Base-by-base conservation (phyloP, 2,329 filamentous ascomycete species). In the Colletotrichum phormii region DNA sequence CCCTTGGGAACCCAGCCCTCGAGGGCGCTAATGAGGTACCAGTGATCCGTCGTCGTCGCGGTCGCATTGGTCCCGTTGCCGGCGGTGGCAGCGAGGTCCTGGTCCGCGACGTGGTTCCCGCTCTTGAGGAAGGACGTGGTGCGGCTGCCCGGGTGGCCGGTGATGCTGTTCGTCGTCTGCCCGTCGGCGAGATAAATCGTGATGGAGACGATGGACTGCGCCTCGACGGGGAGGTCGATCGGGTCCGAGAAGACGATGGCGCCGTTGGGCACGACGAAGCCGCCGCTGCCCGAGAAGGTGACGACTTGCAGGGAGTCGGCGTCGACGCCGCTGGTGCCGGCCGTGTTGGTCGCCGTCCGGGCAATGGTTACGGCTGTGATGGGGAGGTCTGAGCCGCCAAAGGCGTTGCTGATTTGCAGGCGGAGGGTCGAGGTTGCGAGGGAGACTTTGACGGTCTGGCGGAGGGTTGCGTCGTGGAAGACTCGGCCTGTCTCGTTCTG, bases 321-420 rank as follows among this genome's bases (percentile, higher is more conserved):
- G 58, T 87, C 80, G 76, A 92, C 86, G 29, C 81, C 81, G 55
- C 84, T 84, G 3, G 84, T 82, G 18, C 89, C 89, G 8, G 88
- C 85, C 0, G 84, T 83, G 57, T 88, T 86, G 62, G 88, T 86
- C 12, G 80, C 75, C 0, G 90, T 85, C 1, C 89, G 80, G 1
- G 89, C 88, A n/a, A 92, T 80, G 2, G 87, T 88, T 4, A 87
- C 88, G 4, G 85, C 84, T 0, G 88, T 89, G 77, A 92, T 87
- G 65, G 88, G 86, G 15, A 93, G 83, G 72, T 89, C 86, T 18
- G 86, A 88, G 4, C 81, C 78, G 7, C 91, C 90, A 75, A 92
- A 92, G 9, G 85, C 88, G 76, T 93, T 92, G 73, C 88, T 90
- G 71, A 92, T 83, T 60, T 88, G 86, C 33, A 93, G 82, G 3